Conservation (phyloP, 768 basidiomycete genomes). For the Mrakia frigida region DNA sequence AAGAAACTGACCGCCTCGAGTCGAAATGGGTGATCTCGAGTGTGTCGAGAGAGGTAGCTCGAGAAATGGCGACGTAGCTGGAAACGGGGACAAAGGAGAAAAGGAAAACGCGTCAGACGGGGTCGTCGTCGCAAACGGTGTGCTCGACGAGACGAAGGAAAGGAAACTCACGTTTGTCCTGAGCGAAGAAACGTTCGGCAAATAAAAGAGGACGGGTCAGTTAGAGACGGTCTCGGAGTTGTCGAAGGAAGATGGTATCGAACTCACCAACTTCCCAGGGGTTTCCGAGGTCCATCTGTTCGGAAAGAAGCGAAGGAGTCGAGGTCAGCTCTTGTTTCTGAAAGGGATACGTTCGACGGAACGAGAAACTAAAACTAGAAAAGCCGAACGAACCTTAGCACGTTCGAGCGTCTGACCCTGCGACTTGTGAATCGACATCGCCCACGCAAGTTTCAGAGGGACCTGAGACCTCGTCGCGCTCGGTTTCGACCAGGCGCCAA, state of each 20-base stretch:
- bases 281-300: constrained; percentile 13
- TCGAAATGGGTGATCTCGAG: constrained; percentile 5
- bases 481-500: not conserved
- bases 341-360: no score
- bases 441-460: constrained; percentile 24
- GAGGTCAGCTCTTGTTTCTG: no score
- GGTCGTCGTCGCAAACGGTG: not conserved
- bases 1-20: no score
- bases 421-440: constrained; percentile 72
- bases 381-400: constrained; percentile 60
- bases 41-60: constrained; percentile 22
- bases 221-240: not conserved
- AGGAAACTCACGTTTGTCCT: not conserved
- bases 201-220: not conserved
- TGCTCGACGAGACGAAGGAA: not conserved
- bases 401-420: constrained; percentile 95
- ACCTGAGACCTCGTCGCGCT: not conserved
- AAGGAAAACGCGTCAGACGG: not conserved
- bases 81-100: not conserved
- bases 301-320: not conserved
- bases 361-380: not conserved
- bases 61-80: constrained; percentile 30
- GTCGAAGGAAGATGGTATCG: constrained; percentile 15
- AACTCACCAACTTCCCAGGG: constrained; percentile 22
- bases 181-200: not conserved